Evolutionary conservation across 371 early-diverging fungal species (phyloP).

Genomic region (Syncephalastrum racemosum): DNA sequence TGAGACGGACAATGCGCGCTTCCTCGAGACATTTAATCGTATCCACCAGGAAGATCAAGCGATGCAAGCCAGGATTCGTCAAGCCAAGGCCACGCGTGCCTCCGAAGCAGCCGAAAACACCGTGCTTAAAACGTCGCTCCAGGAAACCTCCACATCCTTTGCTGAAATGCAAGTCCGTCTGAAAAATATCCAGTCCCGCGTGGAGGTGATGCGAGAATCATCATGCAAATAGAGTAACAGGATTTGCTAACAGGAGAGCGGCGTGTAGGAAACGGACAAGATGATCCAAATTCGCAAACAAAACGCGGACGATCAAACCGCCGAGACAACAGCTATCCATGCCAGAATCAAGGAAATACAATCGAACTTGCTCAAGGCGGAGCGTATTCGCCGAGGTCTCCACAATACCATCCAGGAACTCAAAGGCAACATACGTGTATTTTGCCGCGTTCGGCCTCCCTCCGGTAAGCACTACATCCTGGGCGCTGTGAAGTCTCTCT

Average conservation of each 20-base stretch:
- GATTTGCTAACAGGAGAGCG: not conserved
- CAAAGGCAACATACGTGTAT: conserved; percentile 97
- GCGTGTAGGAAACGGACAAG: conserved; percentile 28
- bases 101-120: too few relatives aligned
- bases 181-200: too few relatives aligned
- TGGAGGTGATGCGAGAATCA: too few relatives aligned
- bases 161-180: too few relatives aligned
- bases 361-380: conserved; percentile 69
- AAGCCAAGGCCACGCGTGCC: too few relatives aligned
- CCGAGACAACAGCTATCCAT: conserved; percentile 20
- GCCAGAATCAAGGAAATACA: conserved; percentile 52
- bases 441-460: conserved; percentile 93
- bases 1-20: too few relatives aligned
- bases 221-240: too few relatives aligned
- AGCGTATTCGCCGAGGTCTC: conserved; percentile 73
- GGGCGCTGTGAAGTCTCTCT: not conserved
- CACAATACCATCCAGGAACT: conserved; percentile 96
- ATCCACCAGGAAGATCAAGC: too few relatives aligned
- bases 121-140: too few relatives aligned
- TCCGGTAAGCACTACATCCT: conserved; percentile 18
- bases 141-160: too few relatives aligned
- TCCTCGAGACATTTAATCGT: too few relatives aligned
- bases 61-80: too few relatives aligned
- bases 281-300: conserved; percentile 42
- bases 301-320: conserved; percentile 44